These are phyloP conservation scores for Candida tammaniensis DNA, from an alignment of 805 yeast genomes.

Conservation along the genomic window DNA sequence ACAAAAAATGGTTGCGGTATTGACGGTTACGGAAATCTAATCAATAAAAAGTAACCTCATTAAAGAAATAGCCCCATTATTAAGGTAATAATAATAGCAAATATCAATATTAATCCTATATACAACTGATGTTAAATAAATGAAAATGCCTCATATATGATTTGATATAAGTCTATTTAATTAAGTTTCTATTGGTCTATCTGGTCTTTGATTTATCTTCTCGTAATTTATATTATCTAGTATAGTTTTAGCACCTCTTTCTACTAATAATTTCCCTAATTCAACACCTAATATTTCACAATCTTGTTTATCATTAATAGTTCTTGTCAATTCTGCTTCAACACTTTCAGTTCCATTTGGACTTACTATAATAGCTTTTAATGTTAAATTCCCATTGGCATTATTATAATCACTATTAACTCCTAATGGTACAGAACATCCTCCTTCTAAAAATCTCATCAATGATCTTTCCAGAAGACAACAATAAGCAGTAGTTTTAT, in stretches of 20 bases:
- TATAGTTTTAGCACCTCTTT: constrained; percentile 78
- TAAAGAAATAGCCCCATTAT: no score
- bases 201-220: constrained; percentile 44
- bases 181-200: no score
- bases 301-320: constrained; percentile 49
- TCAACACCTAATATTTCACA: constrained; percentile 68
- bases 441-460: constrained; percentile 90
- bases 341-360: constrained; percentile 78
- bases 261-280: constrained; percentile 65
- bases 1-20: no score
- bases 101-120: no score
- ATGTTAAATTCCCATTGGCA: constrained; percentile 40
- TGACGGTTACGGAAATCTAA: no score
- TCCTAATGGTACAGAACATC: constrained; percentile 97
- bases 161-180: no score
- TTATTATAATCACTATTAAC: constrained; percentile 60
- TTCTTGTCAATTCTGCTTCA: constrained; percentile 46
- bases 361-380: constrained; percentile 75
- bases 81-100: no score
- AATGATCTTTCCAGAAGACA: constrained; percentile 87
- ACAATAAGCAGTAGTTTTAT: constrained; percentile 62
- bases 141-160: no score
- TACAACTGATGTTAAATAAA: no score
- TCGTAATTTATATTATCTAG: constrained; percentile 76
- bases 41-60: no score